These are phyloP conservation scores for Alternaria alternata DNA, from an alignment of 2,329 filamentous ascomycete species.

Conservation along the genomic window DNA sequence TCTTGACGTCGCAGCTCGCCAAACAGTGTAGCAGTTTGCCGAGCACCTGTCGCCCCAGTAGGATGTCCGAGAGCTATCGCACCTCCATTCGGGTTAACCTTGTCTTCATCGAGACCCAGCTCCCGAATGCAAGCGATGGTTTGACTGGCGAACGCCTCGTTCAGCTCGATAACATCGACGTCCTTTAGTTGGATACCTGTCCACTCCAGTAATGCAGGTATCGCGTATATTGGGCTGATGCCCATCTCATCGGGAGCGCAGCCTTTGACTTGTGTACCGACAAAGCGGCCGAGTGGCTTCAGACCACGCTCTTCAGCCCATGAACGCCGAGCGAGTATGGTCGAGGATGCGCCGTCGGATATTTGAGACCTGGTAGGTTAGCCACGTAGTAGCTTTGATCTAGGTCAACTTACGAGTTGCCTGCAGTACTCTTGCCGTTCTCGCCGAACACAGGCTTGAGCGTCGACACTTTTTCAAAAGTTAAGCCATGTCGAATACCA, in stretches of 20 bases:
- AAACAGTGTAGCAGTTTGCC: slow-evolving; percentile 85
- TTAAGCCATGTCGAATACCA: slow-evolving; percentile 89
- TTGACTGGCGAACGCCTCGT: slow-evolving; percentile 98
- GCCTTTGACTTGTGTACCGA: slow-evolving; percentile 88
- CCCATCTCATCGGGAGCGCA: slow-evolving; percentile 96
- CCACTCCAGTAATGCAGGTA: slow-evolving; percentile 81
- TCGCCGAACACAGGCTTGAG: slow-evolving; percentile 89
- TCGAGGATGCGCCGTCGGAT: slow-evolving; percentile 88
- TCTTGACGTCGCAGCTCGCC: slow-evolving; percentile 71
- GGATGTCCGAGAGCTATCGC: slow-evolving; percentile 86
- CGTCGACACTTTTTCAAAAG: slow-evolving; percentile 79
- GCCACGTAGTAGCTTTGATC: background rate
- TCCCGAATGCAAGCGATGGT: slow-evolving; percentile 82
- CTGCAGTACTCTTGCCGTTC: slow-evolving; percentile 89
- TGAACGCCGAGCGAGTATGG: slow-evolving; percentile 91
- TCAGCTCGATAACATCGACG: slow-evolving; percentile 89
- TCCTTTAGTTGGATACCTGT: slow-evolving; percentile 79
- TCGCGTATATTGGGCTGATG: slow-evolving; percentile 77
- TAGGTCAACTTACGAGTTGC: slow-evolving; percentile 64
- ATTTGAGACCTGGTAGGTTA: slow-evolving; percentile 75
- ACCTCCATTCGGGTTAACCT: slow-evolving; percentile 82
- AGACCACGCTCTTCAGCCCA: slow-evolving; percentile 85
- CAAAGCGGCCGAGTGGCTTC: slow-evolving; percentile 92
- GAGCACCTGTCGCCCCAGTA: slow-evolving; percentile 75
- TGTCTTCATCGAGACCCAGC: slow-evolving; percentile 73